Conservation (phyloP, 169 alveolate species). For the Cryptosporidium xiaoi region DNA sequence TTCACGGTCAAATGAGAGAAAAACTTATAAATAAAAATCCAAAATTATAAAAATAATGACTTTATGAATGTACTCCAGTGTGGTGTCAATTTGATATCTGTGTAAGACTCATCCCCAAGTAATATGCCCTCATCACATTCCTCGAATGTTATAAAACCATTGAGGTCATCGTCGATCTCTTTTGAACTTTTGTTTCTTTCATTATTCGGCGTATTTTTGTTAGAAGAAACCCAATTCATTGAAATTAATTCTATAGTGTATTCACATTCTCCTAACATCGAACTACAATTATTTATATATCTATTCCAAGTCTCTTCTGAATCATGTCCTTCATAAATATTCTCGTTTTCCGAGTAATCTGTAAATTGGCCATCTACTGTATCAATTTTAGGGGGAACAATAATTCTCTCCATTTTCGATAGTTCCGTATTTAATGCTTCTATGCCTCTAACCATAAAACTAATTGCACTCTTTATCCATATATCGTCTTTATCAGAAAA, state of each 20-base stretch:
- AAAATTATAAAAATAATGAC: slow-evolving; percentile 46
- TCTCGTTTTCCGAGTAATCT: background rate
- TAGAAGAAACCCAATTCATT: slow-evolving; percentile 22
- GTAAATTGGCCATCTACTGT: background rate
- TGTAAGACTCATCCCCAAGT: slow-evolving; percentile 41
- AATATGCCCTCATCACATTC: slow-evolving; percentile 69
- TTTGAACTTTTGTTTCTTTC: background rate
- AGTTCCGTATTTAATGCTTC: slow-evolving; percentile 51
- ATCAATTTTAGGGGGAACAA: slow-evolving; percentile 7
- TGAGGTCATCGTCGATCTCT: slow-evolving; percentile 50
- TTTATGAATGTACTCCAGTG: slow-evolving; percentile 69
- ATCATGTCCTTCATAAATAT: background rate
- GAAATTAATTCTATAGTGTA: background rate
- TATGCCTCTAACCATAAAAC: slow-evolving; percentile 19
- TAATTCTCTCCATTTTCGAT: slow-evolving; percentile 58
- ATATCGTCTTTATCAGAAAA: slow-evolving; percentile 4
- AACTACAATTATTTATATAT: slow-evolving; percentile 6
- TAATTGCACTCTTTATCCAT: slow-evolving; percentile 25
- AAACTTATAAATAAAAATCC: background rate
- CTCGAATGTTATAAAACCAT: slow-evolving; percentile 46
- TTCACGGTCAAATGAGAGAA: background rate
- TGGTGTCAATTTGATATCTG: slow-evolving; percentile 48
- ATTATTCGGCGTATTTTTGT: background rate
- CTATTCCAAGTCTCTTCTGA: slow-evolving; percentile 8
- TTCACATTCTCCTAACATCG: slow-evolving; percentile 24